Evolutionary conservation across 257 asterid species (phyloP), one percentile per base, ranked within the genome.

Genomic region (Thymus mandschuricus): DNA sequence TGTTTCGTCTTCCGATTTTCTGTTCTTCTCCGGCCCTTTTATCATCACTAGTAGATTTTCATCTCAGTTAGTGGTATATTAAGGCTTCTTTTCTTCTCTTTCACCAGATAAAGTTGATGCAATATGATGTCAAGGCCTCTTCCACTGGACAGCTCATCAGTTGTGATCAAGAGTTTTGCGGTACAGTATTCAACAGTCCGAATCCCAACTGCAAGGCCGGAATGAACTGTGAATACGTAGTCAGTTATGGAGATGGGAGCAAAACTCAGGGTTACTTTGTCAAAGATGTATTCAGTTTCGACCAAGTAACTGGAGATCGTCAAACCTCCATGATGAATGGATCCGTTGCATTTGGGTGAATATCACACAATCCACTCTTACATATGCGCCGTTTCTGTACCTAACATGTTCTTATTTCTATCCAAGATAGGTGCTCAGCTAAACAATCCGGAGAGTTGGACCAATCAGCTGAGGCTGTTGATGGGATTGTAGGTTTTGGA

Each of bases 401-500:
- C 71, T 83, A 71, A 78, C 70, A 64, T 66, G 60, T 72, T 64
- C n/a, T 38, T 33, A 8, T 31, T 43, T 46, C 12, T 28, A 49
- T 74, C 80, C 65, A 74, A 79, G 83, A 68, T 74, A 87, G 92
- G 83, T 88, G 95, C 85, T 85, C 95, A 62, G 73, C 85, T 58
- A 80, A 79, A 75, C 89, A 83, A 75, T 59, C 84, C 8, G 87
- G 84, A 74, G 85, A 75, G 30, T 74, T 81, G 58, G 86, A 75
- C 68, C 48, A 83, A 33, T 79, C 91, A 44, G 28, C 80, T 44
- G 79, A 78, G 79, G 89, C 91, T 57, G 88, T 88, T 75, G 95
- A 88, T 60, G 95, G 95, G 72, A 84, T 88, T 38, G 73, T 88
- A 51, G 95, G 95, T 51, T 88, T 88, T 62, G 95, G 95, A 79